Evolutionary conservation across 75 land plant species (phyloP).

Genomic region (Sequoiadendron giganteum): DNA sequence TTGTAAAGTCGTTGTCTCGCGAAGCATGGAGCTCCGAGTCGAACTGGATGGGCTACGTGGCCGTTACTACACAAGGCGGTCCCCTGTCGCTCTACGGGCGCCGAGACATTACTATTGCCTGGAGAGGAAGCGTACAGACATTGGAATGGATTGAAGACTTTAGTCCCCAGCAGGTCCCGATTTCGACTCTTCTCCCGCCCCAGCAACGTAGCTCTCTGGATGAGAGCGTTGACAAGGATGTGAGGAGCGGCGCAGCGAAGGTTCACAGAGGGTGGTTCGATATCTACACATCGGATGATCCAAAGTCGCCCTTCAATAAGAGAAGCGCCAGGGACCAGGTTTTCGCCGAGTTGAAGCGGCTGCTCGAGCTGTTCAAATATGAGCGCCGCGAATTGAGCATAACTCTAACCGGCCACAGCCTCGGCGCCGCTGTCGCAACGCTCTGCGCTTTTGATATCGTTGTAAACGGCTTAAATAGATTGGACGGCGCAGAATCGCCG

Average conservation of each 20-base stretch:
- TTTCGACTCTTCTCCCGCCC: not conserved
- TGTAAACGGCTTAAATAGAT: constrained; percentile 13
- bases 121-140: constrained; percentile 27
- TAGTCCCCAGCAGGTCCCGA: not conserved
- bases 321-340: constrained; percentile 71
- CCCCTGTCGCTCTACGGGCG: constrained; percentile 9
- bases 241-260: not conserved
- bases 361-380: constrained; percentile 13
- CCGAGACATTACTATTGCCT: constrained; percentile 29
- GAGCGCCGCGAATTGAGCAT: constrained; percentile 22
- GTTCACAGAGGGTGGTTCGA: constrained; percentile 64
- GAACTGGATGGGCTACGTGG: constrained; percentile 45
- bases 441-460: constrained; percentile 38
- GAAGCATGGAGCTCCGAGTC: constrained; percentile 41
- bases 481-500: not conserved
- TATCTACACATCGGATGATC: constrained; percentile 63
- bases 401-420: constrained; percentile 43
- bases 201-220: not conserved
- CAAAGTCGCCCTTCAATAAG: constrained; percentile 43
- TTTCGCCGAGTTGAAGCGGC: constrained; percentile 4
- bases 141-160: constrained; percentile 39
- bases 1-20: constrained; percentile 16
- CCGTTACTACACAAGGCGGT: constrained; percentile 16
- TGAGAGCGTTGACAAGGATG: not conserved
- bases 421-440: constrained; percentile 32